phyloP scores from a whole-genome alignment of 768 basidiomycete genomes.

The Mycena belliarum region DNA sequence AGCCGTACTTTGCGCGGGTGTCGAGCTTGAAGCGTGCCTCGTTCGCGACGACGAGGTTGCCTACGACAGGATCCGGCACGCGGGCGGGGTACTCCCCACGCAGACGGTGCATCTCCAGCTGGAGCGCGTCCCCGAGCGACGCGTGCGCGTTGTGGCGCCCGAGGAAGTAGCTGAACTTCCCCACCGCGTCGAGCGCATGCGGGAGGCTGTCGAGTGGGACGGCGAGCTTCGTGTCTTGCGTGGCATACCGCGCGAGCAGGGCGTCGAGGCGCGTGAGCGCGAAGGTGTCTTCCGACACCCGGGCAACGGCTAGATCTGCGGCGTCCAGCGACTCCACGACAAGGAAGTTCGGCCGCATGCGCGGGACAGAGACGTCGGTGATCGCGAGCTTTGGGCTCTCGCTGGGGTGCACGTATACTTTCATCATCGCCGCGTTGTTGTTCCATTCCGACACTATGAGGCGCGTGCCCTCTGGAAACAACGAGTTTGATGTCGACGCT shows the following conservation, averaged over 20 bases:
- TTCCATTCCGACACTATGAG: conserved; percentile 14
- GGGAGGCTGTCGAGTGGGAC: neutral
- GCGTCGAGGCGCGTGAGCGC: conserved; percentile 9
- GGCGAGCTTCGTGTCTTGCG: neutral
- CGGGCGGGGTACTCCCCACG: conserved; percentile 5
- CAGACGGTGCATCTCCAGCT: conserved; percentile 16
- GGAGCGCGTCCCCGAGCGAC: neutral
- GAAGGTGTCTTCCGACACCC: neutral
- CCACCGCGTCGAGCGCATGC: conserved; percentile 10
- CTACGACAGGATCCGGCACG: conserved; percentile 9
- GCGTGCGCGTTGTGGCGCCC: neutral
- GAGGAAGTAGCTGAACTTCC: conserved; percentile 17
- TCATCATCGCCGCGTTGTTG: conserved; percentile 14
- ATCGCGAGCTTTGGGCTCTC: neutral
- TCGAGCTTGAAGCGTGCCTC: conserved; percentile 8
- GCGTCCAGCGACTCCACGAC: conserved; percentile 4
- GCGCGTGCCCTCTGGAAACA: neutral
- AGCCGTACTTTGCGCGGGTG: conserved; percentile 13
- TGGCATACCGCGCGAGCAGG: neutral
- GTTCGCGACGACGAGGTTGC: conserved; percentile 8
- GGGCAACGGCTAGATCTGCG: conserved; percentile 12
- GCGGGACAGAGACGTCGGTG: neutral
- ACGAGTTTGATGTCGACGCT: neutral
- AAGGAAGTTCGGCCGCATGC: neutral
- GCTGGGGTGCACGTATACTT: conserved; percentile 5